Conservation (phyloP, 1,284 basidiomycete species). For the Papiliotrema laurentii region DNA sequence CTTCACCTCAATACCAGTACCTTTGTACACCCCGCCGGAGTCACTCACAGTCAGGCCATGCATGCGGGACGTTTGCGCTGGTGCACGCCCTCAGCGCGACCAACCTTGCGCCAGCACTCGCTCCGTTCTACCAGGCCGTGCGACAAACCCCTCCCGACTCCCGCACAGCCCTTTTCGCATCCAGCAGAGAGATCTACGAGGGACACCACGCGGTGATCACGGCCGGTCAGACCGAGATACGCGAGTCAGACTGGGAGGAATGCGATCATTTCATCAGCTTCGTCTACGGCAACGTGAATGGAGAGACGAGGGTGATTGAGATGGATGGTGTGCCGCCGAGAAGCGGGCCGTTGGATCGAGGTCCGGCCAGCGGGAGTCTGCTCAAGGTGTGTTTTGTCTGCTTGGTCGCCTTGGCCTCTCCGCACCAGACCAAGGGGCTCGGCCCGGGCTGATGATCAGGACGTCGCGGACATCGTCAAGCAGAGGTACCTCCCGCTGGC, state of each 20-base stretch:
- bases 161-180: conserved; percentile 12
- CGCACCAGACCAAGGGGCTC: not conserved
- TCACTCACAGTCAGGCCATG: conserved; percentile 12
- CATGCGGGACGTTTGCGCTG: conserved; percentile 23
- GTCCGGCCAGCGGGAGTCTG: conserved; percentile 5
- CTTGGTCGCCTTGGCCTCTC: not conserved
- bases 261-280: conserved; percentile 24
- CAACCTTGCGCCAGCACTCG: conserved; percentile 10
- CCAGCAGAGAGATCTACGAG: conserved; percentile 10
- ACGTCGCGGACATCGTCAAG: conserved; percentile 15
- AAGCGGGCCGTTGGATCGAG: conserved; percentile 17
- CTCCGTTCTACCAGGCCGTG: conserved; percentile 14
- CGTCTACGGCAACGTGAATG: conserved; percentile 8
- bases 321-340: conserved; percentile 21
- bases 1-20: too few relatives aligned
- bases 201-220: conserved; percentile 15
- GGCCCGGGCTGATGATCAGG: conserved; percentile 7
- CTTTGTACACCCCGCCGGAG: too few relatives aligned
- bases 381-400: conserved; percentile 9
- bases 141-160: not conserved
- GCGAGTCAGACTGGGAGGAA: conserved; percentile 18
- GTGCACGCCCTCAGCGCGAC: conserved; percentile 20
- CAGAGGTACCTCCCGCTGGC: conserved; percentile 21
- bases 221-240: conserved; percentile 13
- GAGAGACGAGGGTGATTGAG: conserved; percentile 12